Evolutionary conservation across 2,329 filamentous ascomycete species (phyloP), one percentile per base, ranked within the genome.

Genomic region (Xylaria sp.): DNA sequence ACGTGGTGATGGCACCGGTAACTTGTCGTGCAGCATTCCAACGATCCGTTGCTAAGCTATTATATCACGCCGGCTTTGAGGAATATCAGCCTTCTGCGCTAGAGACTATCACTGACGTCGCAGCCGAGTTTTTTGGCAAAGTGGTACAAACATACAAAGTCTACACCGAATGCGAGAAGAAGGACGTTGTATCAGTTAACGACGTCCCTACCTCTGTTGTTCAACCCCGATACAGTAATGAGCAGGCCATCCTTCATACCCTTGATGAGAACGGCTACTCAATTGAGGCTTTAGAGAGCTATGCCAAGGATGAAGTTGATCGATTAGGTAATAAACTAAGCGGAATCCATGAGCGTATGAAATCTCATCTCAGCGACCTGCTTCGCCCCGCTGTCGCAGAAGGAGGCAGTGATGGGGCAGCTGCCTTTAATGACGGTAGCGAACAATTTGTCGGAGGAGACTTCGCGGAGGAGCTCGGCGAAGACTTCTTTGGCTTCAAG

Each of bases 401-500:
- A 75, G 89, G 88, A 53, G 92, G 92, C 42, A 88, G 89, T 36
- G 96, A 98, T 77, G 96, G 77, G 5, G 94, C 91, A 4, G 92
- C 92, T 65, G 93, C 94, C 6, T 99, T 99, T 85, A 93, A 97
- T 70, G 96, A 99, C 75, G 95, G 94, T 72, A 97, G 94, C 79
- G 96, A 99, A 72, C 96, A 98, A 78, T 99, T 98, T 74, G 90
- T 98, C 56, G 93, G 93, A 54, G 96, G 96, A 69, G 96, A 99
- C 80, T 99, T 99, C 79, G 96, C 96, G 0, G 96, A 98, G 78
- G 96, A 99, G 74, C 92, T 99, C 12, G 95, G 94, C 69, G 96
- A 99, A 83, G 96, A 99, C 82, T 99, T 98, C 87, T 99, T 99
- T 77, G 96, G 96, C 32, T 98, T 99, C 87, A 94, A 94, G 78